A percentile compares a stretch with the other conserved stretches of the same genome.
phyloP scores from a whole-genome alignment of 345 rosid species.

The Eucalyptus erythrocorys region DNA sequence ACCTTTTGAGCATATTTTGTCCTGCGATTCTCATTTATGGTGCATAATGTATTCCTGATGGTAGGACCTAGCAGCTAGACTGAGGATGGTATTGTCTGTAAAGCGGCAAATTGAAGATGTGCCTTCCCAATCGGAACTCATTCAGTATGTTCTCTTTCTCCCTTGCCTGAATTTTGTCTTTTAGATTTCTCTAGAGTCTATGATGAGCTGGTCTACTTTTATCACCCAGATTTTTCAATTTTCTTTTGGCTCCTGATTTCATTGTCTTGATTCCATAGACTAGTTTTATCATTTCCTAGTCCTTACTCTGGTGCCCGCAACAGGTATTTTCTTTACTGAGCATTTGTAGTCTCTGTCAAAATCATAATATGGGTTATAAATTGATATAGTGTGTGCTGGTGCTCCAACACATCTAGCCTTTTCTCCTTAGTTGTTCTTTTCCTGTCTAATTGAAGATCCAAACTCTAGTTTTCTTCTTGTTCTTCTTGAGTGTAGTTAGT shows the following conservation, averaged over 20 bases:
- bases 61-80: conserved; percentile 61
- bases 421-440: not conserved
- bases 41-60: not conserved
- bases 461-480: not conserved
- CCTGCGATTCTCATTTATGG: not conserved
- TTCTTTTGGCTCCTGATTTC: not conserved
- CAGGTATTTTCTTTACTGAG: not conserved
- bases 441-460: not conserved
- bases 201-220: not conserved
- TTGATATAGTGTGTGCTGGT: not conserved
- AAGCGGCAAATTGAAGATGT: conserved; percentile 59
- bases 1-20: not conserved
- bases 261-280: not conserved
- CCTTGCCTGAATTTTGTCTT: not conserved
- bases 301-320: not conserved
- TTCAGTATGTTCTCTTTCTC: conserved; percentile 44
- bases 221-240: not conserved
- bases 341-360: not conserved
- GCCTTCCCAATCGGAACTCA: conserved; percentile 67
- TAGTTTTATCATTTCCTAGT: not conserved
- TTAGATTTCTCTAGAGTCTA: not conserved
- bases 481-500: not conserved
- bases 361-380: not conserved
- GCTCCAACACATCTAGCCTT: not conserved
- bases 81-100: conserved; percentile 38